phyloP scores from a whole-genome alignment of 2,329 filamentous ascomycete genomes.

The Dendrostoma leiphaemia region DNA sequence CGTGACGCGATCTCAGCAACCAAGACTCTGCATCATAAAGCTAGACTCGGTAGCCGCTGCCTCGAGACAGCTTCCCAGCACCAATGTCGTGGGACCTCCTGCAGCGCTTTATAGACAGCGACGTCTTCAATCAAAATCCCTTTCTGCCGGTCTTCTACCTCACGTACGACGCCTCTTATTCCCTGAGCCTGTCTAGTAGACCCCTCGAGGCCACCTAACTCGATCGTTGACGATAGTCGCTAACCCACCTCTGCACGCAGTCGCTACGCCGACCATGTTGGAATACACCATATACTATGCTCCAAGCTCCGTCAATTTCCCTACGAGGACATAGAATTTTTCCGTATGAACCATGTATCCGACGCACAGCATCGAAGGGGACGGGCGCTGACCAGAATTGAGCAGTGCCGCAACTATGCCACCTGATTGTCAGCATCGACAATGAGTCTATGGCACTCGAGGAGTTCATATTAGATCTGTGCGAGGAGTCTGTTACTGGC shows the following conservation, averaged over 20 bases:
- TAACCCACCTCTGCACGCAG: slow-evolving; percentile 40
- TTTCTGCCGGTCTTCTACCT: slow-evolving; percentile 87
- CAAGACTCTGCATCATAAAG: not conserved
- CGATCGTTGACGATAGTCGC: not conserved
- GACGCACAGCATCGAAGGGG: too few species aligned
- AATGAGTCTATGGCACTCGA: slow-evolving; percentile 91
- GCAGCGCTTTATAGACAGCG: slow-evolving; percentile 87
- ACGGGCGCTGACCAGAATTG: not conserved
- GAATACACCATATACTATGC: slow-evolving; percentile 86
- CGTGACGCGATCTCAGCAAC: not conserved
- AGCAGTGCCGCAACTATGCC: slow-evolving; percentile 72
- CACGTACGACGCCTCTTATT: slow-evolving; percentile 58
- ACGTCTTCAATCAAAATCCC: slow-evolving; percentile 89
- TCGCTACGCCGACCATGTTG: slow-evolving; percentile 85
- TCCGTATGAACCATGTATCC: slow-evolving; percentile 37
- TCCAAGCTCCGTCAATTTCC: slow-evolving; percentile 85
- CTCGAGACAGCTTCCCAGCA: slow-evolving; percentile 25
- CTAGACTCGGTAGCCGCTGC: slow-evolving; percentile 8
- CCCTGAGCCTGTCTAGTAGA: too few species aligned
- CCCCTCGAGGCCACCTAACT: too few species aligned
- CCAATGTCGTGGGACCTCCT: slow-evolving; percentile 82
- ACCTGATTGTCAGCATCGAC: slow-evolving; percentile 82
- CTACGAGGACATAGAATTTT: slow-evolving; percentile 92
- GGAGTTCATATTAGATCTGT: slow-evolving; percentile 82
- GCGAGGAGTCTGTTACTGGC: slow-evolving; percentile 83